Conservation (phyloP, 2,329 filamentous ascomycete species). For the Gliomastix tumulicola region DNA sequence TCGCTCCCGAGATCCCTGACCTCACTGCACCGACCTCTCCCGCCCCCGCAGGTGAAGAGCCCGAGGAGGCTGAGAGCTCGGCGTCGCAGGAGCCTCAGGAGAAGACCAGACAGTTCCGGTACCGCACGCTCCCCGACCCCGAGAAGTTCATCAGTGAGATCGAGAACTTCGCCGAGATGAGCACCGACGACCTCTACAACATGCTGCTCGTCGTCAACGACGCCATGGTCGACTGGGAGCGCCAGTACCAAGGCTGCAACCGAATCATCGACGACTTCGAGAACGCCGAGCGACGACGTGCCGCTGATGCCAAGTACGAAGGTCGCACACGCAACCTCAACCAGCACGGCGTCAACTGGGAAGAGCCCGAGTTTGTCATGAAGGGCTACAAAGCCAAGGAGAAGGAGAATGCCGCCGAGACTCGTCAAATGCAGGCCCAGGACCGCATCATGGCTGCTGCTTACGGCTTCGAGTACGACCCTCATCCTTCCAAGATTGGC, state of each 20-base stretch:
- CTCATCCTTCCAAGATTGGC: slow-evolving; percentile 49
- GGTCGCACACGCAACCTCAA: slow-evolving; percentile 33
- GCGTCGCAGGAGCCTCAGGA: slow-evolving; percentile 23
- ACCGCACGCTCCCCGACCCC: slow-evolving; percentile 42
- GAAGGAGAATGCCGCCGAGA: slow-evolving; percentile 33
- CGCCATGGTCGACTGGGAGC: slow-evolving; percentile 42
- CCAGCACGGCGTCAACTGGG: slow-evolving; percentile 31
- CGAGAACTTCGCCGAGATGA: slow-evolving; percentile 42
- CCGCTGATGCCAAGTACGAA: slow-evolving; percentile 39
- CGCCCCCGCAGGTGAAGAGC: slow-evolving; percentile 25
- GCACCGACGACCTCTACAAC: slow-evolving; percentile 35
- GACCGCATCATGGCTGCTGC: slow-evolving; percentile 52
- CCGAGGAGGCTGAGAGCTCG: slow-evolving; percentile 24
- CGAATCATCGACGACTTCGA: slow-evolving; percentile 50
- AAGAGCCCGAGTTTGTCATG: slow-evolving; percentile 46
- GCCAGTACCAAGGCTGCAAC: slow-evolving; percentile 43
- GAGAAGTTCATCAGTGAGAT: slow-evolving; percentile 40
- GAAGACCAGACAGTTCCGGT: slow-evolving; percentile 27
- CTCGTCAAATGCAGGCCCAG: slow-evolving; percentile 41
- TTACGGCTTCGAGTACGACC: slow-evolving; percentile 56
- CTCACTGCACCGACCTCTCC: slow-evolving; percentile 28
- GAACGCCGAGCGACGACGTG: slow-evolving; percentile 43
- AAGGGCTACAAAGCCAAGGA: slow-evolving; percentile 44
- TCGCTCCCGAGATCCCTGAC: slow-evolving; percentile 27
- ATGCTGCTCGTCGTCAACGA: slow-evolving; percentile 35